Conservation (phyloP, 441 rosid genomes). For the Populus hybrid region DNA sequence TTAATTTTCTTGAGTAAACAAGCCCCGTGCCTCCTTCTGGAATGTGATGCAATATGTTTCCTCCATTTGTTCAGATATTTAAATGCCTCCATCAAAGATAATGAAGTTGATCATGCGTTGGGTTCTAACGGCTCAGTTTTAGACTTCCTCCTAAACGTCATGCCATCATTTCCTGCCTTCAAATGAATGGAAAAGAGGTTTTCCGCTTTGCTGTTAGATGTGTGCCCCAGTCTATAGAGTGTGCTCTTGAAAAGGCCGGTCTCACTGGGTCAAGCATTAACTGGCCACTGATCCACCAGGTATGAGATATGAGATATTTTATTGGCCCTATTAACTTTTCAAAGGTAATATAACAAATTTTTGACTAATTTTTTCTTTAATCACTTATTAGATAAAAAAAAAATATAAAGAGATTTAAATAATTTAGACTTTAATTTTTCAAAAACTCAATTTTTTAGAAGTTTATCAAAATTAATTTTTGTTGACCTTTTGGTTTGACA, state of each 20-base stretch:
- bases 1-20: background rate
- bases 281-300: constrained; percentile 97
- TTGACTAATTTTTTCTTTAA: too few relatives aligned
- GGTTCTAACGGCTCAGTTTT: constrained; percentile 62
- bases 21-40: background rate
- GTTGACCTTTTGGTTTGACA: too few relatives aligned
- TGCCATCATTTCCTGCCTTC: constrained; percentile 63
- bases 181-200: constrained; percentile 94
- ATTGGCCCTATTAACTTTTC: too few relatives aligned
- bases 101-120: constrained; percentile 35
- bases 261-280: constrained; percentile 62
- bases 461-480: too few relatives aligned
- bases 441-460: too few relatives aligned
- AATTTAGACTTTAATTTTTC: too few relatives aligned
- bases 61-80: constrained; percentile 55
- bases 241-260: constrained; percentile 77
- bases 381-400: too few relatives aligned
- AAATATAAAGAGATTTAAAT: too few relatives aligned
- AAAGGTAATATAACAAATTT: too few relatives aligned
- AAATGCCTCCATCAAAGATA: constrained; percentile 44
- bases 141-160: constrained; percentile 48
- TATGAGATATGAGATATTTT: constrained; percentile 18
- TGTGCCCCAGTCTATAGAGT: constrained; percentile 80
- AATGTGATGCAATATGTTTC: constrained; percentile 11
- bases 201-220: constrained; percentile 81